Conservation (phyloP, 495 filamentous ascomycete genomes). For the Antarctomyces pellizariae region DNA sequence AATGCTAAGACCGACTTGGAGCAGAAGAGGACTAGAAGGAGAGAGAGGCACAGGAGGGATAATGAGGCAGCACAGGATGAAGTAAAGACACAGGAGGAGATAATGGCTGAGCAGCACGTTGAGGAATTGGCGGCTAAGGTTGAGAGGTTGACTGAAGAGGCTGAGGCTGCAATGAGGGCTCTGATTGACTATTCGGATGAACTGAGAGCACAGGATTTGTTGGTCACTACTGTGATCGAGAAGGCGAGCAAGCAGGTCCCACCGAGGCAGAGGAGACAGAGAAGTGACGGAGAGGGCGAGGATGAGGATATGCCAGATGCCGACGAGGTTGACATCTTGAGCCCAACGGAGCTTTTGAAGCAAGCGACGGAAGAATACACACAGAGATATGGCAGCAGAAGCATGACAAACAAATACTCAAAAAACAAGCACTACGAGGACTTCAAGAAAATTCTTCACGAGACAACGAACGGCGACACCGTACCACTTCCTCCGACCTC, state of each 20-base stretch:
- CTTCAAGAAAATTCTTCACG: conserved; percentile 59
- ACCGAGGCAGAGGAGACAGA: conserved; percentile 8
- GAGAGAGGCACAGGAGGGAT: conserved; percentile 18
- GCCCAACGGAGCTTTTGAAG: conserved; percentile 16
- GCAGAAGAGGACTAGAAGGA: conserved; percentile 17
- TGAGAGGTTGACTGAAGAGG: conserved; percentile 15
- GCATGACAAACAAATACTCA: conserved; percentile 31
- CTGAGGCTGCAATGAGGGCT: conserved; percentile 20
- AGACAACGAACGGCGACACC: conserved; percentile 42
- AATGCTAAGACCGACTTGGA: conserved; percentile 23
- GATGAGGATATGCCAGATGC: conserved; percentile 13
- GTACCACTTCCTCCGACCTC: conserved; percentile 37
- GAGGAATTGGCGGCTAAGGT: conserved; percentile 17
- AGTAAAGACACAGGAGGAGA: conserved; percentile 18
- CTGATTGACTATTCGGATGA: conserved; percentile 24
- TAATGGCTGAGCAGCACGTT: conserved; percentile 16
- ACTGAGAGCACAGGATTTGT: conserved; percentile 19
- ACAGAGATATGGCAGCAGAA: conserved; percentile 18
- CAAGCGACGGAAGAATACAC: conserved; percentile 14
- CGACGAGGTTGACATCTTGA: conserved; percentile 5
- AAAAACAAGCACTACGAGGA: conserved; percentile 52
- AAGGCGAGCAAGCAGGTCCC: conserved; percentile 21
- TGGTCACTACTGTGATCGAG: conserved; percentile 17
- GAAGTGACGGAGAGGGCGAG: conserved; percentile 7
- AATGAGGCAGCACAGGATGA: conserved; percentile 13